Conservation (phyloP, 768 basidiomycete species). For the Kwoniella botswanensis region DNA sequence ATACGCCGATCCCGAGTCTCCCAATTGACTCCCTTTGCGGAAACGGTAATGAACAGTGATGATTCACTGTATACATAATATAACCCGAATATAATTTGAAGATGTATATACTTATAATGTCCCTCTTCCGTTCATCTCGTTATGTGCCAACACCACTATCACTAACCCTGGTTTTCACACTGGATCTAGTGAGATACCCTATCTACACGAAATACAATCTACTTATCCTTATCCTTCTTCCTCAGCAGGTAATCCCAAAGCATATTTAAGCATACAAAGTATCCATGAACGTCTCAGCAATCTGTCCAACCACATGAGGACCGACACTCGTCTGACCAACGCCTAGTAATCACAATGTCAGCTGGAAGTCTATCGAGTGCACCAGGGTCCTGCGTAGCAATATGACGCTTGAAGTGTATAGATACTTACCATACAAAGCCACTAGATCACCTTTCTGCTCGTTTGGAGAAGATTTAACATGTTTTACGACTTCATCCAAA, state of each 20-base stretch:
- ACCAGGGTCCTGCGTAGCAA: too few species aligned
- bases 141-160: too few species aligned
- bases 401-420: background rate
- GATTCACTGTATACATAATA: too few species aligned
- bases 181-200: too few species aligned
- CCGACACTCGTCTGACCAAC: conserved; percentile 83
- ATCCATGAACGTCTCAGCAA: conserved; percentile 82
- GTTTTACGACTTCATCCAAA: conserved; percentile 74
- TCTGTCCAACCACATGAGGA: conserved; percentile 74
- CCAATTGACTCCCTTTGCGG: too few species aligned
- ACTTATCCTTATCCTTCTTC: background rate
- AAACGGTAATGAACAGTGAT: too few species aligned
- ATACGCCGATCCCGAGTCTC: too few species aligned
- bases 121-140: background rate
- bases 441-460: conserved; percentile 80
- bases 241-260: too few species aligned
- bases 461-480: conserved; percentile 68
- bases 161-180: too few species aligned
- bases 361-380: background rate
- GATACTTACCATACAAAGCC: conserved; percentile 74
- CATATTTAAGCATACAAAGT: conserved; percentile 64
- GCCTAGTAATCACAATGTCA: conserved; percentile 61
- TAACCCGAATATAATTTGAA: background rate
- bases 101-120: background rate
- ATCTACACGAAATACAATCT: background rate